Base-by-base conservation (phyloP, 2,329 filamentous ascomycete genomes). In the Epichloe gansuensis region DNA sequence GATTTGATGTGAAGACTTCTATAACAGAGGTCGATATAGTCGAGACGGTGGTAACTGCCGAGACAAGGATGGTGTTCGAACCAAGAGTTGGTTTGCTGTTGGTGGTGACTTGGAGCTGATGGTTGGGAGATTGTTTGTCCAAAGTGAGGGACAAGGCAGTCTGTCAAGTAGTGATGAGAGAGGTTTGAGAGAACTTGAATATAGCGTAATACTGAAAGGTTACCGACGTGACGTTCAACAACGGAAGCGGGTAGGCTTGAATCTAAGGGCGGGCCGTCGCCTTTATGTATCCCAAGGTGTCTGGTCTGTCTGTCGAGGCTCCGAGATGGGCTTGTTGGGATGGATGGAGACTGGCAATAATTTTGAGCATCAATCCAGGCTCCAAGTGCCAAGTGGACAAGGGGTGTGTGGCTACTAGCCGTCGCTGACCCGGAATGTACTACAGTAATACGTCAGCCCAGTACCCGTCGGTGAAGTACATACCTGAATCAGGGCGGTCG, bases 271-370 rank as follows among this genome's bases (percentile, higher is more conserved):
- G 62, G 48, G 60, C 52, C 58, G 57, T 56, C 56, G 59, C 55
- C 60, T 59, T 64, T 63, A 62, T 63, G 62, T 64, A 64, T 63
- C 57, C 59, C 57, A 53, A 54, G 56, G n/a, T n/a, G 21, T n/a
- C n/a, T 48, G 23, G 17, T 23, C 8, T 31, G 23, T 42, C 47
- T 31, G 37, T 31, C 28, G 43, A 48, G 42, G 35, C 50, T 52
- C 53, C 13, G 9, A 39, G 41, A 23, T 43, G 47, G 31, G 42
- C 46, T 42, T 31, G 17, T 42, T 38, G 43, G 47, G 42, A 53
- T 42, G 47, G 50, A 51, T 42, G 47, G 50, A 51, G 41, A 63
- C 61, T 59, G 61, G 61, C 58, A 65, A 63, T 65, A 21, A 21
- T 21, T 21, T 62, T 65, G 62, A 64, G 55, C 51, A 50, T 53